Evolutionary conservation across 495 filamentous ascomycete genomes (phyloP).

Genomic region (Aspergillus baeticus): DNA sequence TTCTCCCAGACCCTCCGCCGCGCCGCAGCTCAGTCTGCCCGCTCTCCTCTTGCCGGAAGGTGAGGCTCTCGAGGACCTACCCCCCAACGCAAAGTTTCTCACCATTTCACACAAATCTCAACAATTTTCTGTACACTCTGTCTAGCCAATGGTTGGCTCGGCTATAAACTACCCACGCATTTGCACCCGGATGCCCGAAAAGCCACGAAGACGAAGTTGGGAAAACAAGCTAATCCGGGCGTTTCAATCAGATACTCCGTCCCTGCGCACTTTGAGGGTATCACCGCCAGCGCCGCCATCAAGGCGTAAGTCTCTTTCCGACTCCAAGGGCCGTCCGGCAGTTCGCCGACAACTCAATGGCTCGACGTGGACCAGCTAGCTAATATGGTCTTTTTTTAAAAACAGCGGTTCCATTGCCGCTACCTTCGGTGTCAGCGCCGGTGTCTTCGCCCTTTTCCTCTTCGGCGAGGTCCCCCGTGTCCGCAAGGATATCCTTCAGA

Average conservation of each 20-base stretch:
- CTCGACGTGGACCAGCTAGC: constrained; percentile 4
- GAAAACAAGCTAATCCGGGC: constrained; percentile 5
- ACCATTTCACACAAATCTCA: not conserved
- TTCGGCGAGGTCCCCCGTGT: constrained; percentile 70
- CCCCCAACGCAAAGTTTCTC: not conserved
- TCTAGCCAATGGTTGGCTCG: too few relatives aligned
- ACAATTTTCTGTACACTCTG: too few relatives aligned
- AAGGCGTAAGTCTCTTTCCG: constrained; percentile 46
- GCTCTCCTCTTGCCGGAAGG: constrained; percentile 43
- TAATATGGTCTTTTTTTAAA: constrained; percentile 5
- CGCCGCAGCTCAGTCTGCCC: constrained; percentile 37
- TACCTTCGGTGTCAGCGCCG: constrained; percentile 60
- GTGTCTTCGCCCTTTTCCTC: constrained; percentile 67
- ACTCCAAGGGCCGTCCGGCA: too few relatives aligned
- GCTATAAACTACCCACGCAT: not conserved
- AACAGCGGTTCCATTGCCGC: constrained; percentile 53
- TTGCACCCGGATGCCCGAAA: not conserved
- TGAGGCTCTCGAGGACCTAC: constrained; percentile 29
- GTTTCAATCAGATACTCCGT: constrained; percentile 48
- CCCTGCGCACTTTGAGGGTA: constrained; percentile 48
- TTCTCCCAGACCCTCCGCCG: constrained; percentile 46
- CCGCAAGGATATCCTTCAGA: constrained; percentile 62
- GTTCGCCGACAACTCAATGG: too few relatives aligned
- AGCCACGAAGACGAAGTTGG: not conserved
- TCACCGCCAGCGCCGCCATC: constrained; percentile 41